Evolutionary conservation across 306 rosid species (phyloP), one percentile per base, ranked within the genome.

Genomic region (Lupinus albus): DNA sequence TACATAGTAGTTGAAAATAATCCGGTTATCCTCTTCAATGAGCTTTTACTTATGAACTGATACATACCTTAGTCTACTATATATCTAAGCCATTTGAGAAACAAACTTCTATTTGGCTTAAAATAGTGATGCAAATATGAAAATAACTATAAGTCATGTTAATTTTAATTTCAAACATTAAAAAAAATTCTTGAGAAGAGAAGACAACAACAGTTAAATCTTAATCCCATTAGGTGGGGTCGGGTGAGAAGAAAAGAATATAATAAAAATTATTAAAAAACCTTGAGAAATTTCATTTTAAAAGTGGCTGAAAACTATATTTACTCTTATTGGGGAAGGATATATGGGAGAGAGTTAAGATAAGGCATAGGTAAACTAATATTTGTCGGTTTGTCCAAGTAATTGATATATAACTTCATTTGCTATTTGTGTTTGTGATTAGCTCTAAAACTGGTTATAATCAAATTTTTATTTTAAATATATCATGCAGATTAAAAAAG

Each of bases 401-500:
- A 65, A 58, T 66, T n/a, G 54, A 35, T 65, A 39, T 39, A 11
- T 35, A 64, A 20, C 35, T 41, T 38, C 15, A 28, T 79, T 44
- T 66, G 8, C 64, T 70, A 44, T 46, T 66, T 61, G 44, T 65
- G 10, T 11, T 18, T 16, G 35, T 35, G 63, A 20, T 73, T 32
- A 49, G 64, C 12, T 70, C 51, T 68, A 20, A 57, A 56, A 76
- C 53, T 62, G 57, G 9, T 80, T 57, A 55, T 78, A 67, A 68
- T 72, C 65, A 7, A 21, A 18, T 53, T 65, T 70, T 36, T 48
- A 11, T 58, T 78, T 46, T 11, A 51, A 75, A 75, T 54, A 33
- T 57, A 62, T 70, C 47, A 71, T 71, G 80, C 50, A 92, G 97
- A 92, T 92, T 65, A 92, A 92, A 87, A 84, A 67, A 72, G 97